A percentile compares a stretch with the other conserved stretches of the same genome.
Evolutionary conservation across 2,329 filamentous ascomycete genomes (phyloP).

Genomic region (Fusarium denticulatum): DNA sequence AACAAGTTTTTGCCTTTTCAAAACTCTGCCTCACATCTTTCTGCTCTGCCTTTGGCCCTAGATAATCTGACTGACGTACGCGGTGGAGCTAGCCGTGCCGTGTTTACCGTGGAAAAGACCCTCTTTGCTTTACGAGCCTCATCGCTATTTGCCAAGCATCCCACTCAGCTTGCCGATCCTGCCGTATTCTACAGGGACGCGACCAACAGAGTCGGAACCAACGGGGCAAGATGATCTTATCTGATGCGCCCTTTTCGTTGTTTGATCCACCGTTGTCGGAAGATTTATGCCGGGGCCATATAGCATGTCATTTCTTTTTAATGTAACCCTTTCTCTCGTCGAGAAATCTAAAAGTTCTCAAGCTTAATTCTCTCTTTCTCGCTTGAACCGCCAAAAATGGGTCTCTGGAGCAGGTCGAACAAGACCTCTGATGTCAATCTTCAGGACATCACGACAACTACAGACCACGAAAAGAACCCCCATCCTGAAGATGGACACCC

Average conservation of each 20-base stretch:
- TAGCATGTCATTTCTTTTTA: background rate
- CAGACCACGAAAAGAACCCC: conserved; percentile 7
- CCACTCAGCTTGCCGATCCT: conserved; percentile 27
- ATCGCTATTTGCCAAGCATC: conserved; percentile 3
- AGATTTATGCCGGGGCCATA: background rate
- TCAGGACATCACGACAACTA: background rate
- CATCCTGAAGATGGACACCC: conserved; percentile 17
- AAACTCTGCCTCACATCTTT: background rate
- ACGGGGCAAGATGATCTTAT: conserved; percentile 33
- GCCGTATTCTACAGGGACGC: conserved; percentile 4
- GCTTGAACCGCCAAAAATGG: background rate
- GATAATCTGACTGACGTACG: conserved; percentile 9
- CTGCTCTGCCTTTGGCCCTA: background rate
- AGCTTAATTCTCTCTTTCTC: background rate
- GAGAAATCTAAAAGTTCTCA: background rate
- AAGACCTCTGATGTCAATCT: conserved; percentile 9
- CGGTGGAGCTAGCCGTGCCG: conserved; percentile 15
- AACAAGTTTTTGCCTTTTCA: no score
- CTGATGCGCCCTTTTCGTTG: conserved; percentile 31
- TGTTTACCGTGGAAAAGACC: conserved; percentile 11
- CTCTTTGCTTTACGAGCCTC: background rate
- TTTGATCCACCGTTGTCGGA: conserved; percentile 1
- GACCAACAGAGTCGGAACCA: conserved; percentile 8
- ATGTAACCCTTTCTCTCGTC: background rate
- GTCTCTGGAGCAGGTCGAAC: background rate